Conservation (phyloP, 1,284 basidiomycete genomes). For the Cronartium quercuum region DNA sequence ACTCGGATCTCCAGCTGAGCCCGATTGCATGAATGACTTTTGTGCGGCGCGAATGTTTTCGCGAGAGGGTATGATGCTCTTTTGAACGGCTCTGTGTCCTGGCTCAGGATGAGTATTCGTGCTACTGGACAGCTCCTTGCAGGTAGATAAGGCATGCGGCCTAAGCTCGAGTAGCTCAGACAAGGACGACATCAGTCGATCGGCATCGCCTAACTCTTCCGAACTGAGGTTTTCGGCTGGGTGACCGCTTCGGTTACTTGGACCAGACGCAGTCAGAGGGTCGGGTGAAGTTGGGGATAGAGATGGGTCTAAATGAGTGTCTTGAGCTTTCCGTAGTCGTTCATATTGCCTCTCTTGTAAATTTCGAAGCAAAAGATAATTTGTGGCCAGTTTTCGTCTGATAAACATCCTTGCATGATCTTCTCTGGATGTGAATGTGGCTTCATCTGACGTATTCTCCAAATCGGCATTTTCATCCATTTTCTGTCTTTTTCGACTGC, state of each 20-base stretch:
- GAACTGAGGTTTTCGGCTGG: background rate
- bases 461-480: background rate
- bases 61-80: background rate
- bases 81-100: background rate
- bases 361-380: conserved; percentile 10
- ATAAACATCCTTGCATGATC: background rate
- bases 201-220: conserved; percentile 15
- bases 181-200: conserved; percentile 5
- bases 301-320: conserved; percentile 29
- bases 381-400: background rate
- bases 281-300: background rate
- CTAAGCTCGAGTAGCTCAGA: conserved; percentile 20
- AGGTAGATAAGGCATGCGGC: background rate
- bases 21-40: background rate
- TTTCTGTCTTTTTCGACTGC: conserved; percentile 27
- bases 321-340: conserved; percentile 9
- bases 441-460: background rate
- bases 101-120: background rate
- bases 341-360: conserved; percentile 37
- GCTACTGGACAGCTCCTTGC: too few species aligned
- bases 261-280: background rate
- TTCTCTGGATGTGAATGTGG: background rate
- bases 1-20: background rate
- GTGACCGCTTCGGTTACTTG: background rate
- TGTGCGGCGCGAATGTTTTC: background rate